Evolutionary conservation across 768 basidiomycete species (phyloP).

Genomic region (Suillus clintonianus): DNA sequence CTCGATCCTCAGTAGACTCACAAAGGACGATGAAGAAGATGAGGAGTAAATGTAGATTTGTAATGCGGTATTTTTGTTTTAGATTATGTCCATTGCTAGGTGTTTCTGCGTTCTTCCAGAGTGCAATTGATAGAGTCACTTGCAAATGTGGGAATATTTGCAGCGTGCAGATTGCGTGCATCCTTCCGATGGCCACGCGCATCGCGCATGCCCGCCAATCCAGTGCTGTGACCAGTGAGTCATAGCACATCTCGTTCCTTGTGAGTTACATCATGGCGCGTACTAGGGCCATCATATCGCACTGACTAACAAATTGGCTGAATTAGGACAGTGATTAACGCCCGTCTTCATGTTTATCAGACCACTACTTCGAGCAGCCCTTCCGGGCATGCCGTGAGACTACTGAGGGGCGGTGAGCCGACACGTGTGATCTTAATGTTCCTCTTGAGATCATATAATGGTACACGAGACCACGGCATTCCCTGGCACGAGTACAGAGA

Average conservation of each 20-base stretch:
- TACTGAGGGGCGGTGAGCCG: neutral
- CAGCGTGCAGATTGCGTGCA: neutral
- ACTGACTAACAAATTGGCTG: neutral
- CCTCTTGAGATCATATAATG: neutral
- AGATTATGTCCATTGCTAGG: neutral
- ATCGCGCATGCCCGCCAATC: neutral
- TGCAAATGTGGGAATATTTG: neutral
- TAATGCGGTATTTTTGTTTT: neutral
- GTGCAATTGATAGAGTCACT: neutral
- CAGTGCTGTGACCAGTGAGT: too few species aligned
- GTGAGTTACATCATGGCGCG: neutral
- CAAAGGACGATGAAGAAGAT: conserved; percentile 32
- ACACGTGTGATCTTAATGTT: neutral
- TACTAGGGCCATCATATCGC: neutral
- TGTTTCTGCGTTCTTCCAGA: neutral
- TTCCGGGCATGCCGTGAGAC: neutral
- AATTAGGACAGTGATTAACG: neutral
- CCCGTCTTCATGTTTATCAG: neutral
- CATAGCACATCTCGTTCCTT: neutral
- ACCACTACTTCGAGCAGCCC: neutral
- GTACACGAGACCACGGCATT: neutral
- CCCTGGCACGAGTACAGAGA: neutral
- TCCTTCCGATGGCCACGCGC: neutral
- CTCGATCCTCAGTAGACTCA: conserved; percentile 25
- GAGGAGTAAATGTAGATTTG: conserved; percentile 1